Percentiles rank a stretch among this genome's conserved stretches.
phyloP scores from a whole-genome alignment of 2,329 filamentous ascomycete genomes.

The Aspergillus carbonarius region DNA sequence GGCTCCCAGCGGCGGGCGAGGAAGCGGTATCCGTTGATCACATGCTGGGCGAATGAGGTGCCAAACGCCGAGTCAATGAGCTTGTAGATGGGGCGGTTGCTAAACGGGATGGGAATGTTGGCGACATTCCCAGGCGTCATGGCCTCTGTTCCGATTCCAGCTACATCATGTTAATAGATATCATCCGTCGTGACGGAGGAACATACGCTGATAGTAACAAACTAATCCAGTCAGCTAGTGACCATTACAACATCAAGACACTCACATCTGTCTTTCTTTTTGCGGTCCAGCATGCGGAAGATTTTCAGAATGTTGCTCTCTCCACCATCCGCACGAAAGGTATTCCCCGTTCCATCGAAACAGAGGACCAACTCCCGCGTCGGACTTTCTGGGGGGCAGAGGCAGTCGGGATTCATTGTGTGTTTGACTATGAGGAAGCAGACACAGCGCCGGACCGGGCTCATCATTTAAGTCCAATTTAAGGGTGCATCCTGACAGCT shows the following conservation, averaged over 20 bases:
- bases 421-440: too few relatives aligned
- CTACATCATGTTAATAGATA: not conserved
- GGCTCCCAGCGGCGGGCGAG: slow-evolving; percentile 18
- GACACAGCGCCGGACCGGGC: not conserved
- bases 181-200: not conserved
- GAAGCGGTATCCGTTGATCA: slow-evolving; percentile 23
- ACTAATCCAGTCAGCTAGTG: slow-evolving; percentile 4
- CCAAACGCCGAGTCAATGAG: slow-evolving; percentile 16
- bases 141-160: slow-evolving; percentile 20
- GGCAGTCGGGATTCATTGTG: not conserved
- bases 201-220: slow-evolving; percentile 25
- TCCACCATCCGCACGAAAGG: slow-evolving; percentile 37
- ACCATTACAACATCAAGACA: not conserved
- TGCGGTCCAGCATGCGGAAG: slow-evolving; percentile 39
- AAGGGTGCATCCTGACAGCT: not conserved
- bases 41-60: slow-evolving; percentile 21
- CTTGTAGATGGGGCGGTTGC: slow-evolving; percentile 8
- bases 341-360: slow-evolving; percentile 45
- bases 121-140: slow-evolving; percentile 12
- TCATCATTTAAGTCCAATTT: not conserved
- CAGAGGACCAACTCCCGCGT: slow-evolving; percentile 32
- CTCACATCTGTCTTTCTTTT: slow-evolving; percentile 23
- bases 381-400: not conserved
- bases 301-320: slow-evolving; percentile 47
- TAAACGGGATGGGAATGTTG: slow-evolving; percentile 13